A percentile compares a stretch with the other conserved stretches of the same genome.
These are phyloP conservation scores for Botrytis fragariae DNA, from an alignment of 2,329 filamentous ascomycete genomes.

Conservation along the genomic window DNA sequence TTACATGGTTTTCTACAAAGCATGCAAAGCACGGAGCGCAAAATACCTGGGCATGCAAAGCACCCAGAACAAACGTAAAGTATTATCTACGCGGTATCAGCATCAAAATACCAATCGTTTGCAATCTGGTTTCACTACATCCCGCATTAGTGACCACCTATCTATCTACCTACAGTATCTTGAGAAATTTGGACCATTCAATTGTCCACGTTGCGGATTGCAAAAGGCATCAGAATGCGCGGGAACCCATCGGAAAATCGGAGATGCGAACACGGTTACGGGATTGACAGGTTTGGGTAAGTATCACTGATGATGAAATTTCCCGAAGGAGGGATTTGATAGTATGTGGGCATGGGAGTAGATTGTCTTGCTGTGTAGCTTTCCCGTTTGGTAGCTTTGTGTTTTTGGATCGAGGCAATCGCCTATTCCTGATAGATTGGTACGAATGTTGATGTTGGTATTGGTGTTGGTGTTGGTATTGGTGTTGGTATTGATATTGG, in stretches of 20 bases:
- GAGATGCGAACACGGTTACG: not conserved
- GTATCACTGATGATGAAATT: not conserved
- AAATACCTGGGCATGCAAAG: slow-evolving; percentile 3
- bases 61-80: not conserved
- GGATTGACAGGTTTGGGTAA: not conserved
- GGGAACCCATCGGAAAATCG: not conserved
- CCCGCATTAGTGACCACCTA: not conserved
- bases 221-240: not conserved
- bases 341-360: not conserved
- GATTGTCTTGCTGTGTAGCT: not conserved
- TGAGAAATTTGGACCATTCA: not conserved
- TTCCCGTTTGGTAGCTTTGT: not conserved
- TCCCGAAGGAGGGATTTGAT: not conserved
- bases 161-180: not conserved
- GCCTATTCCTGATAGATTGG: not conserved
- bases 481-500: not conserved
- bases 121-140: not conserved
- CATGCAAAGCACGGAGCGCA: slow-evolving; percentile 2
- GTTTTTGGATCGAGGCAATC: not conserved
- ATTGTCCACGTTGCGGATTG: not conserved
- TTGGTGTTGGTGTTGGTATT: not conserved
- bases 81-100: not conserved
- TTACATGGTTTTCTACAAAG: not conserved
- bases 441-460: not conserved
- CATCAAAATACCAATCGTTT: not conserved